Evolutionary conservation across 345 rosid genomes (phyloP).

Genomic region (Syzygium jambos): DNA sequence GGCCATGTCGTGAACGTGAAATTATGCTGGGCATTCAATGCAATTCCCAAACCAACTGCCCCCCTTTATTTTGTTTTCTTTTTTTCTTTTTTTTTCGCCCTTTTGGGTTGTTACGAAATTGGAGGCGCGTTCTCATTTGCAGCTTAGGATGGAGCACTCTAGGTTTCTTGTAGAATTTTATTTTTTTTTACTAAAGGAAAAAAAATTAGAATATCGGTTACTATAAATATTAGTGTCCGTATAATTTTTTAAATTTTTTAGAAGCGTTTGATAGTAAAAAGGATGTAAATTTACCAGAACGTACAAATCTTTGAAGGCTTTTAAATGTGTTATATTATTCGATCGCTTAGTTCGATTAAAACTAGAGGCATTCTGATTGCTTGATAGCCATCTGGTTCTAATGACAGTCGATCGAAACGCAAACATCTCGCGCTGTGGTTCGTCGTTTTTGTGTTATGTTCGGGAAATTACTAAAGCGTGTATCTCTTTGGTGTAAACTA

Average conservation of each 20-base stretch:
- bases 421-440: not conserved
- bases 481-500: not conserved
- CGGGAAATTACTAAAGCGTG: not conserved
- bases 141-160: not conserved
- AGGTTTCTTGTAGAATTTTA: not conserved
- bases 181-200: not conserved
- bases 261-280: not conserved
- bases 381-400: not conserved
- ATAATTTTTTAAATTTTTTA: too few species aligned
- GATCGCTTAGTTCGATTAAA: fast-evolving
- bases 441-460: not conserved
- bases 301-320: not conserved
- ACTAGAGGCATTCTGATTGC: not conserved
- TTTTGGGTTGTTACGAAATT: not conserved
- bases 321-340: not conserved
- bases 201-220: not conserved
- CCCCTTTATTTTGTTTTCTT: not conserved
- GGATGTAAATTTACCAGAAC: not conserved
- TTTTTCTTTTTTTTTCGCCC: not conserved
- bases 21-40: not conserved
- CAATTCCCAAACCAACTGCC: not conserved
- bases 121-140: too few species aligned
- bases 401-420: not conserved
- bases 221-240: not conserved
- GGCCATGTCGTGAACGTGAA: not conserved